A percentile compares a stretch with the other conserved stretches of the same genome.
phyloP scores from a whole-genome alignment of 768 basidiomycete species.

The Tulasnella sp. region DNA sequence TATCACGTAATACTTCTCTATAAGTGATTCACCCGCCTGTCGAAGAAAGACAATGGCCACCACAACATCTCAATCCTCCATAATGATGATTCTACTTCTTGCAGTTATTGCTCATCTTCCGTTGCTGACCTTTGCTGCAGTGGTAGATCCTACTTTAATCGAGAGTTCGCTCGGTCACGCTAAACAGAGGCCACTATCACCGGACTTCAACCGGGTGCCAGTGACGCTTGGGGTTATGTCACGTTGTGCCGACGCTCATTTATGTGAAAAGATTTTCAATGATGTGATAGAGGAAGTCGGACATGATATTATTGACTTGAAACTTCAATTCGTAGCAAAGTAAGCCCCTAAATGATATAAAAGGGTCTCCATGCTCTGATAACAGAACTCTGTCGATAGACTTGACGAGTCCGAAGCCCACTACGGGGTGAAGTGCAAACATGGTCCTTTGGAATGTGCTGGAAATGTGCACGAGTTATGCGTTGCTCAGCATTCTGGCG shows the following conservation, averaged over 20 bases:
- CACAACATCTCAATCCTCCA: too few relatives aligned
- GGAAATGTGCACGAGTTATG: conserved; percentile 88
- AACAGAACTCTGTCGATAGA: conserved; percentile 27
- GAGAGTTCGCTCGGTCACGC: too few relatives aligned
- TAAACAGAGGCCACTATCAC: too few relatives aligned
- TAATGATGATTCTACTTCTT: too few relatives aligned
- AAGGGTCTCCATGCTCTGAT: neutral
- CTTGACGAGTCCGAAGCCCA: conserved; percentile 48
- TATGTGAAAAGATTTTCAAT: conserved; percentile 70
- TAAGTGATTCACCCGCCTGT: too few relatives aligned
- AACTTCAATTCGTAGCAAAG: conserved; percentile 62
- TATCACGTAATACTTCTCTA: too few relatives aligned
- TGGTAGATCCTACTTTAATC: too few relatives aligned
- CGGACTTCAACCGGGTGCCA: conserved; percentile 33
- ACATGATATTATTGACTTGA: conserved; percentile 48
- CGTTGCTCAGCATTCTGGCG: conserved; percentile 30
- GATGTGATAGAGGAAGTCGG: conserved; percentile 48
- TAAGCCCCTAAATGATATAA: conserved; percentile 30
- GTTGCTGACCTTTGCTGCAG: too few relatives aligned
- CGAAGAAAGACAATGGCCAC: too few relatives aligned
- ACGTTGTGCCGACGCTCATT: conserved; percentile 65
- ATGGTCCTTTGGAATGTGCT: conserved; percentile 68
- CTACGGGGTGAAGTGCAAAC: conserved; percentile 72
- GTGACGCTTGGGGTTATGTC: conserved; percentile 52
- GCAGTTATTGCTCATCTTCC: too few relatives aligned